Evolutionary conservation across 108 stramenopile species (phyloP).

Genomic region (Phaeodactylum tricornutum): DNA sequence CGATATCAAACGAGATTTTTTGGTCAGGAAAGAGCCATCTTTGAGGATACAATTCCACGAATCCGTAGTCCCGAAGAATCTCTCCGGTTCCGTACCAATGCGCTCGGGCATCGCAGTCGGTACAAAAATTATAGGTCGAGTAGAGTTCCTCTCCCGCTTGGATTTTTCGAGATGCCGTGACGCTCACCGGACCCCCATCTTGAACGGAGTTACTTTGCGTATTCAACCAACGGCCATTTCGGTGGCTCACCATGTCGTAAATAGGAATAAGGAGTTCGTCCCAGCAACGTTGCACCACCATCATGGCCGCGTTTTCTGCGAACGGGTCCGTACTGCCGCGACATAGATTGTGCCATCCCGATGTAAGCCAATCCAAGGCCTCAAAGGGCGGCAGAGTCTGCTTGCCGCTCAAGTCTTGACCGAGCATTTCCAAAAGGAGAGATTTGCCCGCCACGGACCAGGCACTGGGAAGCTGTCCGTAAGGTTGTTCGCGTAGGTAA

Average conservation of each 20-base stretch:
- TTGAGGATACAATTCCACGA: constrained; percentile 72
- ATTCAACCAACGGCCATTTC: constrained; percentile 19
- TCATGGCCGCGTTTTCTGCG: constrained; percentile 18
- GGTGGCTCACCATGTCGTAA: constrained; percentile 53
- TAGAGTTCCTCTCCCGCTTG: constrained; percentile 51
- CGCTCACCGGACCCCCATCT: constrained; percentile 9
- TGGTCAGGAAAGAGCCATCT: constrained; percentile 39
- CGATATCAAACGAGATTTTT: background rate
- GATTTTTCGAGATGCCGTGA: constrained; percentile 28
- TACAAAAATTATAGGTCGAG: constrained; percentile 45
- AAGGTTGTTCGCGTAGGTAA: constrained; percentile 31
- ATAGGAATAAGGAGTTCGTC: constrained; percentile 58
- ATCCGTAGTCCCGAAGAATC: constrained; percentile 63
- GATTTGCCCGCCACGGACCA: constrained; percentile 37
- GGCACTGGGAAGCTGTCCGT: constrained; percentile 21
- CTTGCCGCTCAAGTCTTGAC: background rate
- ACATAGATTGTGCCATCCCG: constrained; percentile 20
- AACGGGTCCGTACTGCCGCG: constrained; percentile 3
- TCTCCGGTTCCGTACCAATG: constrained; percentile 33
- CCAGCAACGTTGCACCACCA: constrained; percentile 46
- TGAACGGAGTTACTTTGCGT: constrained; percentile 2
- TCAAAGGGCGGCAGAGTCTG: constrained; percentile 2
- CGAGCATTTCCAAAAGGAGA: constrained; percentile 22
- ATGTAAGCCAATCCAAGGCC: constrained; percentile 6
- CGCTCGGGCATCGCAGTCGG: background rate